Evolutionary conservation across 2,329 filamentous ascomycete genomes (phyloP).

Genomic region (Talaromyces sp.): DNA sequence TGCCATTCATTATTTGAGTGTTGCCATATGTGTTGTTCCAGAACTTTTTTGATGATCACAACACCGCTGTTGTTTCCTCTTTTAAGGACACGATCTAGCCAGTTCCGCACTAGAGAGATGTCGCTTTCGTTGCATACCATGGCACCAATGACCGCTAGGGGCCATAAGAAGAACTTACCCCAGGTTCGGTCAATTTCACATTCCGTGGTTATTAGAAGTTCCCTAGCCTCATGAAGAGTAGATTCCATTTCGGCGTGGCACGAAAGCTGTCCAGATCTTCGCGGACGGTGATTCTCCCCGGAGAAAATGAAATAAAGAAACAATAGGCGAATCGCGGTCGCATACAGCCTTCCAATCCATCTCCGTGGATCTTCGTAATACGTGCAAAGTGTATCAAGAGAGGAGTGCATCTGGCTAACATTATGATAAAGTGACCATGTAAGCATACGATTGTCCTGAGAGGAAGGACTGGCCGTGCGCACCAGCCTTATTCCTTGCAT

Average conservation of each 20-base stretch:
- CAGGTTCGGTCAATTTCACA: constrained; percentile 5
- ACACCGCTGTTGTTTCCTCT: constrained; percentile 4
- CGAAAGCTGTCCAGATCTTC: not conserved
- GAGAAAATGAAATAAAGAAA: constrained; percentile 5
- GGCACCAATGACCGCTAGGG: constrained; percentile 7
- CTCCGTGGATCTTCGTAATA: constrained; percentile 6
- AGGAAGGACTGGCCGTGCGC: not conserved
- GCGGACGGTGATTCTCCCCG: too few relatives aligned
- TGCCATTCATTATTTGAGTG: not conserved
- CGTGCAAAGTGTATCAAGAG: not conserved
- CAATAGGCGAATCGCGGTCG: constrained; percentile 6
- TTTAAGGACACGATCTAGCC: constrained; percentile 6
- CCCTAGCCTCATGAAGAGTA: not conserved
- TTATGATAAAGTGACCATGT: constrained; percentile 6
- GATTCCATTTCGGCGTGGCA: not conserved
- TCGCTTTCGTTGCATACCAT: constrained; percentile 1
- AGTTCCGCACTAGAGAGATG: constrained; percentile 1
- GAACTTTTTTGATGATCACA: constrained; percentile 3
- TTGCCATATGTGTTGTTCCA: constrained; percentile 5
- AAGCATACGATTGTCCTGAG: not conserved
- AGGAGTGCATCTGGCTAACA: constrained; percentile 1
- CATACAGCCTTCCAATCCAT: constrained; percentile 9
- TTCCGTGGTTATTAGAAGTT: constrained; percentile 3
- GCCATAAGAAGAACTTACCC: constrained; percentile 10
- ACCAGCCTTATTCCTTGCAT: constrained; percentile 5